phyloP scores from a whole-genome alignment of 2,329 filamentous ascomycete species.

The Paecilomyces formosus region DNA sequence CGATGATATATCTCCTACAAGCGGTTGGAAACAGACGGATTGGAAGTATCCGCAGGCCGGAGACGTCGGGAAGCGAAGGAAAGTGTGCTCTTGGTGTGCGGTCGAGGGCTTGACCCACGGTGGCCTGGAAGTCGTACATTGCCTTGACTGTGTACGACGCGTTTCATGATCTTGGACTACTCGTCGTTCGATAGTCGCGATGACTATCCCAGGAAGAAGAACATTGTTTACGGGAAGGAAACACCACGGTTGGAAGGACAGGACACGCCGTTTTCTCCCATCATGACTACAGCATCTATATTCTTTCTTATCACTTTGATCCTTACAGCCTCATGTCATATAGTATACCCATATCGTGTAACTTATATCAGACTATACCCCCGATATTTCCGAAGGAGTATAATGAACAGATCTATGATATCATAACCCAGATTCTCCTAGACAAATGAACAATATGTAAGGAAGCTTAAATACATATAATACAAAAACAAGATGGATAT shows the following conservation, averaged over 20 bases:
- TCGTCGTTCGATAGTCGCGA: not conserved
- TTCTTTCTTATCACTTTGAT: not conserved
- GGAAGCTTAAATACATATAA: not conserved
- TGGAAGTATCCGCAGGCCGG: constrained; percentile 1
- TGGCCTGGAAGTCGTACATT: constrained; percentile 29
- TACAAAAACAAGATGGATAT: not conserved
- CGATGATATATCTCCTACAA: not conserved
- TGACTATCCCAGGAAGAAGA: not conserved
- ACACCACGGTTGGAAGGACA: not conserved
- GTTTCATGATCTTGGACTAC: not conserved
- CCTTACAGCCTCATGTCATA: not conserved
- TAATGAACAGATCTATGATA: not conserved
- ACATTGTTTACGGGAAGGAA: not conserved
- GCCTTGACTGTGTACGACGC: constrained; percentile 27
- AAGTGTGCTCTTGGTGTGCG: constrained; percentile 33
- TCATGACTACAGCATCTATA: not conserved
- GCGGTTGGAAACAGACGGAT: constrained; percentile 1
- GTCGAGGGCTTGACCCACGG: constrained; percentile 31
- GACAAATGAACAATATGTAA: not conserved
- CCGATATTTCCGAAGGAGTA: not conserved
- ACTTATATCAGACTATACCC: not conserved
- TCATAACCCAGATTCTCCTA: not conserved
- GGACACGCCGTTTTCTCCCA: not conserved
- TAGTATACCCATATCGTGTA: not conserved
- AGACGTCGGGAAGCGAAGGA: constrained; percentile 12